Evolutionary conservation across 2,329 filamentous ascomycete species (phyloP).

Genomic region (Alternaria postmessia): DNA sequence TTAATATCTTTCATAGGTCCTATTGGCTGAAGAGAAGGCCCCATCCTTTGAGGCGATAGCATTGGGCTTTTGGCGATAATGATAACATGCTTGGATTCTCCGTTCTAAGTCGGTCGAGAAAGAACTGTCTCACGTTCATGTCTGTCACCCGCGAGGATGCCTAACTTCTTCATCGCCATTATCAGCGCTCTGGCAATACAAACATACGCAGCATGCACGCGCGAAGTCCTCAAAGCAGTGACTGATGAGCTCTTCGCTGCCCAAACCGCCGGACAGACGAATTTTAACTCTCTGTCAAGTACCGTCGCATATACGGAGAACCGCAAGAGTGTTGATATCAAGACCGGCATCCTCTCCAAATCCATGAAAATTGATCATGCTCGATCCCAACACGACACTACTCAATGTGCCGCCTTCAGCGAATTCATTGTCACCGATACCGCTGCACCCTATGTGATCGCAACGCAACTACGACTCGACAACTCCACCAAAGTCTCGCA

Average conservation of each 20-base stretch:
- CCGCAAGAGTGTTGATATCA: slow-evolving; percentile 30
- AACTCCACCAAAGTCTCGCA: slow-evolving; percentile 32
- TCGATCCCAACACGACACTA: slow-evolving; percentile 36
- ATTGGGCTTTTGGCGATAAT: neutral
- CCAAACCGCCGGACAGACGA: slow-evolving; percentile 32
- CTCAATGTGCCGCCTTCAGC: slow-evolving; percentile 39
- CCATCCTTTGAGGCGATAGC: neutral
- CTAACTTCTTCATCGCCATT: neutral
- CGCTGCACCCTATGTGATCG: slow-evolving; percentile 39
- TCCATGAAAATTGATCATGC: slow-evolving; percentile 36
- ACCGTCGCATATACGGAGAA: slow-evolving; percentile 38
- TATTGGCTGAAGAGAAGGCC: neutral
- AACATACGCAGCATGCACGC: slow-evolving; percentile 32
- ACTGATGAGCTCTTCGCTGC: slow-evolving; percentile 30
- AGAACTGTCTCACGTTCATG: too few species aligned
- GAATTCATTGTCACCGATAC: slow-evolving; percentile 39
- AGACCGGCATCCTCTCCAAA: slow-evolving; percentile 31
- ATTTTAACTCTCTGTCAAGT: slow-evolving; percentile 25
- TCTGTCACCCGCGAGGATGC: slow-evolving; percentile 6
- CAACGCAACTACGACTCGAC: slow-evolving; percentile 35
- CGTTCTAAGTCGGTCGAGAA: neutral
- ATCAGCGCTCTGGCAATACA: slow-evolving; percentile 13
- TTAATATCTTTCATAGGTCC: neutral
- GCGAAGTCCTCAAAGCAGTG: slow-evolving; percentile 26
- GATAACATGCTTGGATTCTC: neutral